Evolutionary conservation across 441 rosid species (phyloP).

Genomic region (Croton laevigatus): DNA sequence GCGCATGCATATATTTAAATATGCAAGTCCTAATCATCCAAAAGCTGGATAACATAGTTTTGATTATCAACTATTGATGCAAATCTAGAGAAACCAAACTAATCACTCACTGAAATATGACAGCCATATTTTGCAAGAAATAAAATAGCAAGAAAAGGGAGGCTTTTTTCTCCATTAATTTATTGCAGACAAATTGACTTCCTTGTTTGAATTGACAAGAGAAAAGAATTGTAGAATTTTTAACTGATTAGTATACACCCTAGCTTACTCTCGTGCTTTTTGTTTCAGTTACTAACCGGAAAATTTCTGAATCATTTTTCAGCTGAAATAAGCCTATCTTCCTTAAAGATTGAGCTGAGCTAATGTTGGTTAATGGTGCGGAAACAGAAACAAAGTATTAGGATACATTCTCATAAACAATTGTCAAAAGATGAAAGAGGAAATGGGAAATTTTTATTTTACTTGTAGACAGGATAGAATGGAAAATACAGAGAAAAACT

Average conservation of each 20-base stretch:
- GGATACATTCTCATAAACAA: neutral
- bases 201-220: no score
- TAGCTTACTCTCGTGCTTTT: neutral
- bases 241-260: neutral
- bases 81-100: no score
- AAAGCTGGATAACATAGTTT: no score
- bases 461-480: neutral
- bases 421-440: neutral
- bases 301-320: neutral
- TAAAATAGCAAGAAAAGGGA: no score
- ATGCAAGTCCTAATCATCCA: no score
- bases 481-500: neutral
- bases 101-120: no score
- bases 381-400: neutral
- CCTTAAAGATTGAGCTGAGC: conserved; percentile 6
- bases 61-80: no score
- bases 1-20: no score
- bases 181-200: no score
- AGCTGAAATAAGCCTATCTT: neutral
- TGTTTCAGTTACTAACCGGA: neutral
- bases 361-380: neutral
- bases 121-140: no score
- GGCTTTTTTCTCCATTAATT: no score
- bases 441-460: neutral
- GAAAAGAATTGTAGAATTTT: no score